Evolutionary conservation across 306 rosid species (phyloP), one percentile per base, ranked within the genome.

Genomic region (Rosa multiflora): DNA sequence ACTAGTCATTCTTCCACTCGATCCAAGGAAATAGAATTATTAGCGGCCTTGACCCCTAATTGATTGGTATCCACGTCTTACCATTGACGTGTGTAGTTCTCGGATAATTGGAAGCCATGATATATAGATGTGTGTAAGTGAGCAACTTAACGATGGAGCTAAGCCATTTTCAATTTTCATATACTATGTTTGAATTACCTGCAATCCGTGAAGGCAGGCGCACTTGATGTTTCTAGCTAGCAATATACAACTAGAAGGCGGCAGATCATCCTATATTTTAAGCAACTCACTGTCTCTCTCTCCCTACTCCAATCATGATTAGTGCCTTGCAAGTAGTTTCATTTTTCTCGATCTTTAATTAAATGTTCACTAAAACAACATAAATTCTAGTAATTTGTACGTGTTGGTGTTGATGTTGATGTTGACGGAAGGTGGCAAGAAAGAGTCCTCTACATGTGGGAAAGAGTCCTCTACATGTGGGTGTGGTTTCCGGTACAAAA

Each of bases 391-490:
- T 81, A 85, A 74, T 52, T 5, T 18, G 37, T 32, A 32, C 37
- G 37, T 32, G 37, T 32, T 32, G 35, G 1, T 32, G 35, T 32
- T 32, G 37, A 2, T 32, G 63, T 58, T 35, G 82, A 79, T 48
- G 83, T n/a, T 42, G 84, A 80, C 76, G 81, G 93, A 90, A 87
- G 87, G 81, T 83, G 64, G 85, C 76, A 74, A 63, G 90, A 88
- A 83, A 79, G 69, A 80, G 70, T 15, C 44, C 46, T 32, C 70
- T 9, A 64, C 97, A 93, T 88, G 94, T 91, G 97, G 86, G 82
- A 88, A 83, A 79, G 69, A 80, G 70, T 15, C 44, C 46, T 32
- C 70, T 9, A 66, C 97, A 93, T 88, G 94, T 91, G 97, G 86
- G 82, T 82, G 78, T 87, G 87, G 86, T 20, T 21, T 84, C 83